These are phyloP conservation scores for Zygoascus bituminiphila DNA, from an alignment of 805 yeast species.

Conservation along the genomic window DNA sequence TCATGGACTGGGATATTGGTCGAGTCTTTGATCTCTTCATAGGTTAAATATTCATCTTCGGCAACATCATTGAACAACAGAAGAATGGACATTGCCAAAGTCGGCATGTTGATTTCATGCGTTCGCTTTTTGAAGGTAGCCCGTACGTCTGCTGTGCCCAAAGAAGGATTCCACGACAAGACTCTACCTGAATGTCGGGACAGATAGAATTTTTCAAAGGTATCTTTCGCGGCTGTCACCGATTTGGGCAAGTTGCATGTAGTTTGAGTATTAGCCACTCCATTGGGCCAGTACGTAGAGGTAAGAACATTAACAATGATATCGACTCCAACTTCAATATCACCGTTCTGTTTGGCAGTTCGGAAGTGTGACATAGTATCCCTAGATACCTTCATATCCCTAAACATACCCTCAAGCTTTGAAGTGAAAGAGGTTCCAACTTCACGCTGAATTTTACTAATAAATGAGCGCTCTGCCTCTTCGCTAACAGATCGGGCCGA, in stretches of 20 bases:
- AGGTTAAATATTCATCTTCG: slow-evolving; percentile 39
- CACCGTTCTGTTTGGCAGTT: slow-evolving; percentile 9
- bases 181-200: slow-evolving; percentile 49
- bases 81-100: slow-evolving; percentile 72
- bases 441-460: slow-evolving; percentile 62
- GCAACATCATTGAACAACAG: slow-evolving; percentile 56
- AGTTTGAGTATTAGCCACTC: slow-evolving; percentile 27
- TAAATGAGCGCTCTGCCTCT: slow-evolving; percentile 63
- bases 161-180: slow-evolving; percentile 70
- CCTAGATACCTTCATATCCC: slow-evolving; percentile 58
- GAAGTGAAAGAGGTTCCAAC: slow-evolving; percentile 73
- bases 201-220: slow-evolving; percentile 46
- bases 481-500: slow-evolving; percentile 37
- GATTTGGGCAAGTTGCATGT: slow-evolving; percentile 33
- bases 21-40: slow-evolving; percentile 50
- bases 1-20: slow-evolving; percentile 72
- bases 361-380: slow-evolving; percentile 40
- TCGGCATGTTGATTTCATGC: slow-evolving; percentile 73
- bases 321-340: slow-evolving; percentile 24
- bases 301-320: slow-evolving; percentile 50
- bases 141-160: slow-evolving; percentile 75
- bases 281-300: slow-evolving; percentile 61
- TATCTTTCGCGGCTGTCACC: slow-evolving; percentile 35
- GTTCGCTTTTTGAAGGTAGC: slow-evolving; percentile 59
- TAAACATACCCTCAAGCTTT: slow-evolving; percentile 78